phyloP scores from a whole-genome alignment of 305 asterid genomes.

The Rubia occidens region DNA sequence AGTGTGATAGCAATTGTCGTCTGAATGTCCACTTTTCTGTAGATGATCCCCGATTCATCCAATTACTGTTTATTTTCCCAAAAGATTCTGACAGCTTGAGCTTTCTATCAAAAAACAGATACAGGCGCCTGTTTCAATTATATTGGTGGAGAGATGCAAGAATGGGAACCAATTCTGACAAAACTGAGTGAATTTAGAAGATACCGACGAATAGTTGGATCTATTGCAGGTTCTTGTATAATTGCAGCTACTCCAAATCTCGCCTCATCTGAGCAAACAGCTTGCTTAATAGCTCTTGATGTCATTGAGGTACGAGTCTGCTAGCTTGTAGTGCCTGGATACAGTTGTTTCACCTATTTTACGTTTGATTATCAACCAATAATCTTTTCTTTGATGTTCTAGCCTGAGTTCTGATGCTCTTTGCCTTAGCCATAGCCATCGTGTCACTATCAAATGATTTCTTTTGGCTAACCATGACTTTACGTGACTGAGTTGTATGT shows the following conservation, averaged over 20 bases:
- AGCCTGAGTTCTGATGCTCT: background rate
- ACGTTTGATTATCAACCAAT: background rate
- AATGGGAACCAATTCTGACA: slow-evolving; percentile 63
- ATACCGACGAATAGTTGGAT: slow-evolving; percentile 71
- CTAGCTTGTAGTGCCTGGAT: background rate
- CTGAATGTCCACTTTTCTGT: background rate
- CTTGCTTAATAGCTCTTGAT: slow-evolving; percentile 63
- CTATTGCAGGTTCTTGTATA: slow-evolving; percentile 74
- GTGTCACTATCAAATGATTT: background rate
- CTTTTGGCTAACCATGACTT: background rate
- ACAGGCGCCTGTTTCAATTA: slow-evolving; percentile 21
- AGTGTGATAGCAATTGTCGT: background rate
- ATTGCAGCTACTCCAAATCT: slow-evolving; percentile 66
- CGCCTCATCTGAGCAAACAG: slow-evolving; percentile 64
- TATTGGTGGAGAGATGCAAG: slow-evolving; percentile 34
- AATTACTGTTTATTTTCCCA: background rate
- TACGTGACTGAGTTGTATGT: background rate
- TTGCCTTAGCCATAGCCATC: background rate
- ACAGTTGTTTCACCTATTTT: background rate
- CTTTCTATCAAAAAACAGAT: slow-evolving; percentile 18
- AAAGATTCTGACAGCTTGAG: slow-evolving; percentile 10
- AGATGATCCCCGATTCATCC: background rate
- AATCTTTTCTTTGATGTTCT: background rate
- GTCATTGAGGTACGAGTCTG: slow-evolving; percentile 54
- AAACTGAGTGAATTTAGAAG: slow-evolving; percentile 65